These are phyloP conservation scores for Aspergillus felis DNA, from an alignment of 2,329 filamentous ascomycete species.

Conservation along the genomic window DNA sequence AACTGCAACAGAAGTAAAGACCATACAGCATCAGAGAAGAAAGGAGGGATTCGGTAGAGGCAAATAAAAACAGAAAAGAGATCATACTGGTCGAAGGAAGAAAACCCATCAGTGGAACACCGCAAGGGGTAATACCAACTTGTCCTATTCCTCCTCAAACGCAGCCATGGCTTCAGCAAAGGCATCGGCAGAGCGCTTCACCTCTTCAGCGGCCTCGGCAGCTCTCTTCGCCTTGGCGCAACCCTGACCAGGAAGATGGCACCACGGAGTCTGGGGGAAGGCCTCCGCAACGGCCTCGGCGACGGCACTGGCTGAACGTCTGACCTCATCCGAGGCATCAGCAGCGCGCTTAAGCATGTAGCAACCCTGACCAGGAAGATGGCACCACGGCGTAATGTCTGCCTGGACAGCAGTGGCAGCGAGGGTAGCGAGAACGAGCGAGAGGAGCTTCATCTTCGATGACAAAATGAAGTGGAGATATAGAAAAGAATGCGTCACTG, in stretches of 20 bases:
- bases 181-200: slow-evolving; percentile 31
- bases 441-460: slow-evolving; percentile 48
- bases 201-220: slow-evolving; percentile 59
- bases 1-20: not conserved
- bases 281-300: slow-evolving; percentile 28
- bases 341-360: slow-evolving; percentile 26
- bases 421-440: slow-evolving; percentile 40
- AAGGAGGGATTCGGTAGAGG: not conserved
- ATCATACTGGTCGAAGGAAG: not conserved
- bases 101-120: not conserved
- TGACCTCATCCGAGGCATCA: slow-evolving; percentile 23
- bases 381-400: slow-evolving; percentile 28
- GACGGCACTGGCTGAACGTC: slow-evolving; percentile 30
- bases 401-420: slow-evolving; percentile 35
- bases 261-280: slow-evolving; percentile 27
- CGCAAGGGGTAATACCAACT: slow-evolving; percentile 4
- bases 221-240: slow-evolving; percentile 63
- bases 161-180: slow-evolving; percentile 31
- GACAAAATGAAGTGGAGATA: slow-evolving; percentile 11
- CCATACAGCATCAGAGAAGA: not conserved
- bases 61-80: not conserved
- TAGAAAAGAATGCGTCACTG: slow-evolving; percentile 6
- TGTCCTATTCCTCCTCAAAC: slow-evolving; percentile 26
- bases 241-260: slow-evolving; percentile 28
- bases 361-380: slow-evolving; percentile 27